phyloP scores from a whole-genome alignment of 83 land plant genomes.

The Larix sibirica region DNA sequence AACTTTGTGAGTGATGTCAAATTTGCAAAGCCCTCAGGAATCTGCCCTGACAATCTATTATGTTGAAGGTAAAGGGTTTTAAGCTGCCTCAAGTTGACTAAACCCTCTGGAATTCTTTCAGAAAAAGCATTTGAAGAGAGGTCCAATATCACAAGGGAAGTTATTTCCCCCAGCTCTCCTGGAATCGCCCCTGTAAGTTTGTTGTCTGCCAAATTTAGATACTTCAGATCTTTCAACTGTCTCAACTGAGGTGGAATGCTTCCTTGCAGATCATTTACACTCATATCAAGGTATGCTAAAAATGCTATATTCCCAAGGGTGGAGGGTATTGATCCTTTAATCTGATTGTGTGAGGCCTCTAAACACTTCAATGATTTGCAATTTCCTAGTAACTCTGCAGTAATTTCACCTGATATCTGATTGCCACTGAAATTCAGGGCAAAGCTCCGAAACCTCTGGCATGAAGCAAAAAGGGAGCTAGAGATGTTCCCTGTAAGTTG shows the following conservation, averaged over 20 bases:
- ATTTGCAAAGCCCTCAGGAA: constrained; percentile 14
- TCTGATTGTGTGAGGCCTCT: not conserved
- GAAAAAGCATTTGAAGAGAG: constrained; percentile 21
- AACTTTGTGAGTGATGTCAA: not conserved
- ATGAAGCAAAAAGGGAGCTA: constrained; percentile 11
- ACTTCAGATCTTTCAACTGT: constrained; percentile 13
- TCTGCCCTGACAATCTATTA: constrained; percentile 16
- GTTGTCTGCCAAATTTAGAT: constrained; percentile 16
- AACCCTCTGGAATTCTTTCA: constrained; percentile 21
- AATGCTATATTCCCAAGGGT: not conserved
- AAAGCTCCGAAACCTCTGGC: constrained; percentile 1
- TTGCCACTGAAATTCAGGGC: constrained; percentile 12
- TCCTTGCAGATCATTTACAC: constrained; percentile 18
- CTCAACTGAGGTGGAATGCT: constrained; percentile 15
- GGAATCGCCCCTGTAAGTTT: constrained; percentile 22
- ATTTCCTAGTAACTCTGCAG: not conserved
- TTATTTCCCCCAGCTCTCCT: constrained; percentile 3
- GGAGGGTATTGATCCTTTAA: constrained; percentile 12
- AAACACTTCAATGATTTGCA: constrained; percentile 18
- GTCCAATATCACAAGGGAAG: constrained; percentile 3
- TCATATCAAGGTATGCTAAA: constrained; percentile 19
- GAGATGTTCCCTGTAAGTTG: constrained; percentile 31
- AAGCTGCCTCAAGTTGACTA: not conserved
- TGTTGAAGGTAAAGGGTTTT: constrained; percentile 2
- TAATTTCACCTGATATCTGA: not conserved